Base-by-base conservation (phyloP, 2,329 filamentous ascomycete genomes). In the Apiospora hydei region DNA sequence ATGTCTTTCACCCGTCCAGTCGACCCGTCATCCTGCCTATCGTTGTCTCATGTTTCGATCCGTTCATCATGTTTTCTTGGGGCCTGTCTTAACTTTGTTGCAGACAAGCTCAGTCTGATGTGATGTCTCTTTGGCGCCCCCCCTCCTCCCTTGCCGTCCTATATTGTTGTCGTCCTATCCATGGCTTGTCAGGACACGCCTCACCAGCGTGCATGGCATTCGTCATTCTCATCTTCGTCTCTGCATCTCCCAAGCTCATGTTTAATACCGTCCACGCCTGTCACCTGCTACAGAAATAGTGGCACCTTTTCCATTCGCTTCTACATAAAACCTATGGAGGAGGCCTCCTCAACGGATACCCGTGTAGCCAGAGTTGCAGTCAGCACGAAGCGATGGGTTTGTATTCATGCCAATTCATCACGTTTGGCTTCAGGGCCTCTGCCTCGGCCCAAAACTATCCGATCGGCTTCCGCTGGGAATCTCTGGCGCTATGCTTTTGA, bases 11-110 rank as follows among this genome's bases (percentile, higher is more conserved):
- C 57, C 57, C 34, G 57, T 64, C 18, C 18, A n/a, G 57, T 64
- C 34, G 57, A 64, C 57, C 57, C 57, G 57, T 64, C 67, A 49
- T 49, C 67, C 67, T 69, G 44, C 34, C 47, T 49, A n/a, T 49
- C 26, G 44, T 44, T 21, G 67, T 69, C 67, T 49, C 67, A 69
- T 69, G 67, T 38, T 69, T 69, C 67, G 34, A 49, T 49, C 67
- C 67, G 67, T 46, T 68, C 67, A 69, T 47, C 67, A 49, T 69
- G 43, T 30, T 47, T 49, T 34, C 26, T 38, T 34, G 34, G 67
- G 10, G 44, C 44, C 67, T 49, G 44, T 24, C 67, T 49, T 49
- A 38, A n/a, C 44, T 38, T 49, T 69, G 67, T 69, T 69, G 67
- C 67, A 69, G 67, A 38, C 44, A 49, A 69, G 67, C 67, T 47